phyloP scores from a whole-genome alignment of 2,329 filamentous ascomycete genomes.

The Purpureocillium lavendulum region DNA sequence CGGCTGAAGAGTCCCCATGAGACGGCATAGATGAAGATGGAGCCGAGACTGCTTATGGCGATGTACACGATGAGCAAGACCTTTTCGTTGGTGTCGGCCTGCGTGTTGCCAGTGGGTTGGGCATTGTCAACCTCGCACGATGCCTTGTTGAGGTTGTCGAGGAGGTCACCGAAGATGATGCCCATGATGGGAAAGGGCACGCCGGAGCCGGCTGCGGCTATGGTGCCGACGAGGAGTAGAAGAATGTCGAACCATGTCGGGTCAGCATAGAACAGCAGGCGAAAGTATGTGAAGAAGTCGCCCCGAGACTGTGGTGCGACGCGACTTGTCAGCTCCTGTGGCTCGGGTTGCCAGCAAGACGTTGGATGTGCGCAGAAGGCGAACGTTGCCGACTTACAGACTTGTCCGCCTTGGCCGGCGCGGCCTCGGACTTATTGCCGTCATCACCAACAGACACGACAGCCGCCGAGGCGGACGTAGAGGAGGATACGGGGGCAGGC shows the following conservation, averaged over 20 bases:
- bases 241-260: conserved; percentile 32
- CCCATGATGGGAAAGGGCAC: conserved; percentile 56
- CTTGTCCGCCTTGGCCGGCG: neutral
- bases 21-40: conserved; percentile 56
- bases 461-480: no score
- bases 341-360: no score
- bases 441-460: no score
- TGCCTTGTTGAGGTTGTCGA: conserved; percentile 51
- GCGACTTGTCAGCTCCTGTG: no score
- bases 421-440: neutral
- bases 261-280: conserved; percentile 35
- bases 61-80: conserved; percentile 56
- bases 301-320: neutral
- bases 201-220: conserved; percentile 47
- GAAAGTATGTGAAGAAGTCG: conserved; percentile 25
- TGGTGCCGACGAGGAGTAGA: conserved; percentile 31
- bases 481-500: no score
- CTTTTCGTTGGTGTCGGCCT: conserved; percentile 42
- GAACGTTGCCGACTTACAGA: neutral
- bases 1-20: conserved; percentile 59
- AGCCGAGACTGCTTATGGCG: conserved; percentile 51
- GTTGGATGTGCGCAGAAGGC: neutral
- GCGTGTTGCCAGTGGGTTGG: conserved; percentile 19
- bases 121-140: conserved; percentile 33
- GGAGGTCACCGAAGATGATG: conserved; percentile 55